Percentiles rank a stretch among this genome's conserved stretches.
Evolutionary conservation across 176 grass and related monocot species (phyloP).

Genomic region (Rhynchospora pubera): DNA sequence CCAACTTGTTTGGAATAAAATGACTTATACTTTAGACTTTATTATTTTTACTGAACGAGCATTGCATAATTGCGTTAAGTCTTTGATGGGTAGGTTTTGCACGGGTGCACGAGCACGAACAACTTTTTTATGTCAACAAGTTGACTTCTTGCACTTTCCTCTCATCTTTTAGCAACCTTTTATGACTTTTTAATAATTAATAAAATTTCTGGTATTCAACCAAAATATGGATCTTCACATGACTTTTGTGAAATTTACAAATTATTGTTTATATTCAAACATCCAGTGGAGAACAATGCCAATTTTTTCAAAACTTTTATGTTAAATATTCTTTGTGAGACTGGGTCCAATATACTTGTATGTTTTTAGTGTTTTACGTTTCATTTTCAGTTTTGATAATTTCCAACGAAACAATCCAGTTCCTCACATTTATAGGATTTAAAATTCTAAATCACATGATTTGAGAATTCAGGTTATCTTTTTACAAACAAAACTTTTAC

Average conservation of each 20-base stretch:
- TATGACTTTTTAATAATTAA: neutral
- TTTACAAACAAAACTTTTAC: neutral
- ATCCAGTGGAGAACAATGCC: neutral
- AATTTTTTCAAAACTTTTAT: neutral
- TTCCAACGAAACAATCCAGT: neutral
- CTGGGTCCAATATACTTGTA: no score
- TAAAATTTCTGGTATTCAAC: neutral
- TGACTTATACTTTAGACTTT: no score
- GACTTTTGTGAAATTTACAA: neutral
- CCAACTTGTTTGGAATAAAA: no score
- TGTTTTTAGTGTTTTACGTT: neutral
- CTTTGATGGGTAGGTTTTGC: neutral
- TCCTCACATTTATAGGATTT: neutral
- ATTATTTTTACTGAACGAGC: no score
- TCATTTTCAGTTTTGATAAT: neutral
- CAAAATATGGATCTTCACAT: neutral
- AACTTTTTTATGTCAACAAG: neutral
- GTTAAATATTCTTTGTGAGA: neutral
- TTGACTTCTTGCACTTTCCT: neutral
- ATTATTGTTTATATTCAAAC: neutral
- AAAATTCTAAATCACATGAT: neutral
- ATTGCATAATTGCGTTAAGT: neutral
- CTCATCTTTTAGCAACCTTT: neutral
- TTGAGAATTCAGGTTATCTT: neutral
- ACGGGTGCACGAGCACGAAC: neutral